Conservation (phyloP, 1,284 basidiomycete genomes). For the Apiotrichum siamense region DNA sequence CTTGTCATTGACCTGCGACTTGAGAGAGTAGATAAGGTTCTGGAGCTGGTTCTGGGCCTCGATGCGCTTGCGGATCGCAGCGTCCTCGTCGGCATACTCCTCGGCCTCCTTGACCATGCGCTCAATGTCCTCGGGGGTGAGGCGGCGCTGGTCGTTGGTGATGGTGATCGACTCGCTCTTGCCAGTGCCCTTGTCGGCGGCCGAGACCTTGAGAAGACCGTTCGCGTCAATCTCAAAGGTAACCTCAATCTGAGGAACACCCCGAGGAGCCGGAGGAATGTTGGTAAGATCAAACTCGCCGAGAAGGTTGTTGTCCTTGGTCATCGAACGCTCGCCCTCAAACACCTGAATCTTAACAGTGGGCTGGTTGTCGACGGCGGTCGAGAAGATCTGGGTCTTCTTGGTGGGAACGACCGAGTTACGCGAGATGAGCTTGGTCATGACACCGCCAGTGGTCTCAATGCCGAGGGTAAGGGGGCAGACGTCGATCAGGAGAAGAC, state of each 20-base stretch:
- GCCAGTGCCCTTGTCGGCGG: slow-evolving; percentile 87
- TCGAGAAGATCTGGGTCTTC: slow-evolving; percentile 98
- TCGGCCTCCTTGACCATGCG: slow-evolving; percentile 90
- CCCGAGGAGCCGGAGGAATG: slow-evolving; percentile 91
- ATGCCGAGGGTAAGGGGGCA: slow-evolving; percentile 93
- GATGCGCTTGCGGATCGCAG: slow-evolving; percentile 77
- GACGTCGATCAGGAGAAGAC: slow-evolving; percentile 94
- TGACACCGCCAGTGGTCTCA: slow-evolving; percentile 98
- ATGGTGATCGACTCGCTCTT: slow-evolving; percentile 84
- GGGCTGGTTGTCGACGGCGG: slow-evolving; percentile 89
- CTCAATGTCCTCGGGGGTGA: slow-evolving; percentile 79
- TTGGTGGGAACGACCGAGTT: slow-evolving; percentile 99
- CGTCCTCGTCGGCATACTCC: slow-evolving; percentile 77
- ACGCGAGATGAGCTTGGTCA: slow-evolving; percentile 83
- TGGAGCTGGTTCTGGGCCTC: slow-evolving; percentile 51
- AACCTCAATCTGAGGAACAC: slow-evolving; percentile 91
- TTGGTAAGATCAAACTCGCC: slow-evolving; percentile 92
- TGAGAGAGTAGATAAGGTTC: slow-evolving; percentile 62
- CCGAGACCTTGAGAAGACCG: slow-evolving; percentile 83
- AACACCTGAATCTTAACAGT: slow-evolving; percentile 82
- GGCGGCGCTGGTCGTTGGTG: slow-evolving; percentile 64
- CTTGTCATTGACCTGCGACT: slow-evolving; percentile 76
- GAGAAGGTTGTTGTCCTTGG: slow-evolving; percentile 96
- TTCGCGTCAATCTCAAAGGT: slow-evolving; percentile 89
- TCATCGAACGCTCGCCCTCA: slow-evolving; percentile 90